Evolutionary conservation across 176 grass and related monocot genomes (phyloP), one percentile per base, ranked within the genome.

Genomic region (Elymus sibiricus): DNA sequence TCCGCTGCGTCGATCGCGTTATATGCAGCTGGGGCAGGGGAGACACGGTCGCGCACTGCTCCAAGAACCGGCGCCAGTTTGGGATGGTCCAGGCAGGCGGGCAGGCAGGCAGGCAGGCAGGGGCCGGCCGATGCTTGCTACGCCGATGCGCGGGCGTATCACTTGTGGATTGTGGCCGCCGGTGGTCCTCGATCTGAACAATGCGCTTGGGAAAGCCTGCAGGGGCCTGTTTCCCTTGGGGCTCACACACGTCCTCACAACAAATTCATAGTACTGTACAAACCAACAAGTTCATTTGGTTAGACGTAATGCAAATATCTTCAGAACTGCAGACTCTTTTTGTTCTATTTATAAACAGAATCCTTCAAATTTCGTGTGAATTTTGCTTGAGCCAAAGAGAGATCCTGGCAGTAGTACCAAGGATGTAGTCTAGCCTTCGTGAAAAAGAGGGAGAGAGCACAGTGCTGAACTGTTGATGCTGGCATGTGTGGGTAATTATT

Each of bases 41-140:
- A 78, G 63, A 78, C 86, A 88, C 6, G 46, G 79, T 7, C 24
- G 46, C 19, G 61, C 47, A 42, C 69, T 87, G 86, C 86, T 82
- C 44, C 62, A 69, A 83, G 56, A 70, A 37, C 25, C 47, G 17
- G 61, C 71, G 58, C 49, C 72, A 87, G 70, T 68, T 46, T 65
- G 16, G 62, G 40, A 79, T 80, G 85, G 71, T 87, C 79, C 85
- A 46, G 15, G 67, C 22, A 55, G 16, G 39, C 39, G 9, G 39
- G 8, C 29, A 29, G 29, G 29, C 29, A 2, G 29, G 29, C 29
- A 29, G 49, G 49, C 16, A 53, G 16, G 51, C 47, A 51, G 64
- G 28, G 28, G 29, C 29, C 25, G 63, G 63, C 31, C 65, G 37
- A 67, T 35, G 67, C 37, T 70, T 46, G 49, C 53, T 40, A 70